Evolutionary conservation across 129 eudicot species (phyloP).

Genomic region (Lactuca sativa): DNA sequence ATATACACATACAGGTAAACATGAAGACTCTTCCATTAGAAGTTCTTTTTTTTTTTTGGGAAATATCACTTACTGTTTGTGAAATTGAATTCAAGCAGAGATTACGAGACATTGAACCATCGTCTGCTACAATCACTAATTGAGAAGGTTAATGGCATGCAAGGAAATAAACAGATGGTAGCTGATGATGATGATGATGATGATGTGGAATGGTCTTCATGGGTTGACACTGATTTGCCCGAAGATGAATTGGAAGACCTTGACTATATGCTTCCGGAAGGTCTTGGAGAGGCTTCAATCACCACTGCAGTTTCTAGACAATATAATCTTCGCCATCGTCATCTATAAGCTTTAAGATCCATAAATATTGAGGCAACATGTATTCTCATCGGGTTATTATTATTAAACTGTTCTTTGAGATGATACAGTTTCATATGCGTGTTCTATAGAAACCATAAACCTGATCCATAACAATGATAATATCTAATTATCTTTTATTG

Average conservation of each 20-base stretch:
- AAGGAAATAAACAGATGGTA: slow-evolving; percentile 26
- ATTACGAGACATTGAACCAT: slow-evolving; percentile 69
- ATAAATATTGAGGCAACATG: slow-evolving; percentile 14
- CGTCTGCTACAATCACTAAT: slow-evolving; percentile 48
- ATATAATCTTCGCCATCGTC: slow-evolving; percentile 50
- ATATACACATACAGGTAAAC: slow-evolving; percentile 58
- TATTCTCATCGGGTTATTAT: neutral
- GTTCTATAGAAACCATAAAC: neutral
- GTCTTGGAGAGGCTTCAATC: slow-evolving; percentile 35
- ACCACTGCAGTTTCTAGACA: slow-evolving; percentile 31
- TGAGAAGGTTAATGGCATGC: slow-evolving; percentile 55
- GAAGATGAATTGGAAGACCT: slow-evolving; percentile 62
- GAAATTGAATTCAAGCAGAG: slow-evolving; percentile 40
- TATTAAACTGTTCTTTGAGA: neutral
- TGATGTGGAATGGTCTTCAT: slow-evolving; percentile 58
- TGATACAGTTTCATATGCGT: neutral
- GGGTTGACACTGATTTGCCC: slow-evolving; percentile 60
- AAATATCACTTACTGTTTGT: neutral
- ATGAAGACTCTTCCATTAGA: neutral
- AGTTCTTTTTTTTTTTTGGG: neutral
- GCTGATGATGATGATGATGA: slow-evolving; percentile 34
- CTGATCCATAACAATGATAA: neutral
- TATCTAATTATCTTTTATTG: neutral
- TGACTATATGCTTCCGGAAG: slow-evolving; percentile 48
- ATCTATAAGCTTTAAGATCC: slow-evolving; percentile 7